Evolutionary conservation across 257 asterid genomes (phyloP).

Genomic region (Verbascum thapsus): DNA sequence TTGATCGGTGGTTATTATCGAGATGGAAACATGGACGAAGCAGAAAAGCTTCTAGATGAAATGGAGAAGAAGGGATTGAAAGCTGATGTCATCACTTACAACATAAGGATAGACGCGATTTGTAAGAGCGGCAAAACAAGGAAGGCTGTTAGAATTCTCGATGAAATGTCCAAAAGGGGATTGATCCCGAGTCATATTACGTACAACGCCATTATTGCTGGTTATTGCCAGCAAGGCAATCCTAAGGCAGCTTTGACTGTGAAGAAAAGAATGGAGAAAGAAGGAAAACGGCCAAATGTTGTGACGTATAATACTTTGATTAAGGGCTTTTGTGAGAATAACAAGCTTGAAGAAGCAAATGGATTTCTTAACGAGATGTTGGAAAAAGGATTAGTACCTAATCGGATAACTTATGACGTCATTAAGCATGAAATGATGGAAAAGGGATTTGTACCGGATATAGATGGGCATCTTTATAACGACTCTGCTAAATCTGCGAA

Average conservation of each 20-base stretch:
- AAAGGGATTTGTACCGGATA: constrained; percentile 80
- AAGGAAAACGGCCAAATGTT: constrained; percentile 72
- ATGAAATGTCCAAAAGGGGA: constrained; percentile 66
- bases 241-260: constrained; percentile 58
- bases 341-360: constrained; percentile 74
- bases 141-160: constrained; percentile 67
- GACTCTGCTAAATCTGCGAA: constrained; percentile 33
- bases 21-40: constrained; percentile 53
- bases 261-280: constrained; percentile 84
- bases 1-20: constrained; percentile 67
- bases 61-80: constrained; percentile 65
- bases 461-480: constrained; percentile 76
- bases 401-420: constrained; percentile 67
- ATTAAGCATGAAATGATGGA: constrained; percentile 82
- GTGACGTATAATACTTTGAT: constrained; percentile 78
- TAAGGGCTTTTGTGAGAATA: constrained; percentile 62
- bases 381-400: constrained; percentile 89
- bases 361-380: constrained; percentile 77
- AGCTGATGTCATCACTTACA: constrained; percentile 75
- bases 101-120: constrained; percentile 62
- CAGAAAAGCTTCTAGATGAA: constrained; percentile 48
- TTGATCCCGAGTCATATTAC: constrained; percentile 67
- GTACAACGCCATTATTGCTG: constrained; percentile 67
- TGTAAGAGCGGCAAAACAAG: constrained; percentile 66
- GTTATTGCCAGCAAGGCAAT: constrained; percentile 70